Conservation (phyloP, 2,329 filamentous ascomycete genomes). For the Colletotrichum incanum region DNA sequence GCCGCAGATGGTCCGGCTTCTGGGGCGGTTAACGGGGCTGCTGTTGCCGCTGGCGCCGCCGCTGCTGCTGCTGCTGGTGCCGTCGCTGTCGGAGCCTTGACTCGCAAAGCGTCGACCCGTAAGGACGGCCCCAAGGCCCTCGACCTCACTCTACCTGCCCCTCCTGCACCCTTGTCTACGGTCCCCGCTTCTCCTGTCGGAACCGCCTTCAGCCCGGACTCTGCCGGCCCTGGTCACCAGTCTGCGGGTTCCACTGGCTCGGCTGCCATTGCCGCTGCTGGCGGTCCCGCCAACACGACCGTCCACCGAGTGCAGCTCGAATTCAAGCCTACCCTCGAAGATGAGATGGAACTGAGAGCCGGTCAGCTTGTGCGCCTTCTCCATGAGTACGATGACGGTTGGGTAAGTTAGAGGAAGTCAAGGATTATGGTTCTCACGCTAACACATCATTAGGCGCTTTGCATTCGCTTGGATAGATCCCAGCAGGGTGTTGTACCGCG, state of each 20-base stretch:
- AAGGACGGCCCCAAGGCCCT: slow-evolving; percentile 66
- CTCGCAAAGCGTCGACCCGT: slow-evolving; percentile 71
- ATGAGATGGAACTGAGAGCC: slow-evolving; percentile 86
- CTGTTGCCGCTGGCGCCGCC: slow-evolving; percentile 47
- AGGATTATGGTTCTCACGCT: slow-evolving; percentile 43
- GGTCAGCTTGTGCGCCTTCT: slow-evolving; percentile 91
- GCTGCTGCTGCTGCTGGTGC: slow-evolving; percentile 55
- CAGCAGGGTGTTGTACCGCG: slow-evolving; percentile 94
- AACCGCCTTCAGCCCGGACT: slow-evolving; percentile 75
- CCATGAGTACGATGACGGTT: slow-evolving; percentile 98
- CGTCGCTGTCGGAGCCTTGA: slow-evolving; percentile 56
- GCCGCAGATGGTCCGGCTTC: slow-evolving; percentile 45
- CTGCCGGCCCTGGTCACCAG: slow-evolving; percentile 64
- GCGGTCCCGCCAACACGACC: slow-evolving; percentile 71
- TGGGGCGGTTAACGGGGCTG: slow-evolving; percentile 52
- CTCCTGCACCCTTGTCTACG: slow-evolving; percentile 49
- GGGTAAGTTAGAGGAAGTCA: slow-evolving; percentile 74
- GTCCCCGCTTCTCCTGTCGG: slow-evolving; percentile 73
- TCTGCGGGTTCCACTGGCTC: slow-evolving; percentile 65
- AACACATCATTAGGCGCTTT: slow-evolving; percentile 79
- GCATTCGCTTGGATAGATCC: slow-evolving; percentile 90
- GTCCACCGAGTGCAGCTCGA: slow-evolving; percentile 96
- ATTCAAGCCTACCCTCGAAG: slow-evolving; percentile 92
- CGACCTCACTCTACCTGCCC: slow-evolving; percentile 67
- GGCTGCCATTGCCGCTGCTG: slow-evolving; percentile 74